These are phyloP conservation scores for Pythium sukuiense DNA, from an alignment of 352 stramenopile species.

Conservation along the genomic window DNA sequence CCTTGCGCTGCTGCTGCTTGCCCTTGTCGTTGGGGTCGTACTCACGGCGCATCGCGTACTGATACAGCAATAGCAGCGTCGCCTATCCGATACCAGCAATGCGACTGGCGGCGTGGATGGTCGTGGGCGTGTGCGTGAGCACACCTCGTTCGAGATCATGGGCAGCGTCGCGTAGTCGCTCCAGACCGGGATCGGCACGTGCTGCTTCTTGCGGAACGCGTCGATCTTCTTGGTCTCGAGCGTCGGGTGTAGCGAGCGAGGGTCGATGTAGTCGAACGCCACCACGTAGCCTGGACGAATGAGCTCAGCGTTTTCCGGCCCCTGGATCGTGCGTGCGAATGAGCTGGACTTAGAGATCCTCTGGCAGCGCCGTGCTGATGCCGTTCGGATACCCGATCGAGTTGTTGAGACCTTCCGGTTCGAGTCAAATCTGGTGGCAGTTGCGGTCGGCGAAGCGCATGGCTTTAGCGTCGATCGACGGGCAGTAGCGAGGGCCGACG, in stretches of 20 bases:
- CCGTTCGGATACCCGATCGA: constrained; percentile 98
- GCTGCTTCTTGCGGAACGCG: constrained; percentile 93
- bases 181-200: constrained; percentile 91
- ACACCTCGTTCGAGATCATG: constrained; percentile 97
- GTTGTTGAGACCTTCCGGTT: constrained; percentile 97
- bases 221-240: constrained; percentile 96
- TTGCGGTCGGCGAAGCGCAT: constrained; percentile 74
- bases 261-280: constrained; percentile 99
- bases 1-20: constrained; percentile 27
- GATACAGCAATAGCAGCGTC: constrained; percentile 75
- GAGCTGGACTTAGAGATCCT: constrained; percentile 94
- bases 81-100: constrained; percentile 90
- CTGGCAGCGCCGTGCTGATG: constrained; percentile 90
- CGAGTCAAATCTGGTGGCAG: constrained; percentile 94
- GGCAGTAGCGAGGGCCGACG: constrained; percentile 92
- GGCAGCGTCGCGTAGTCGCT: constrained; percentile 92
- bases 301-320: constrained; percentile 95
- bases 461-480: constrained; percentile 97
- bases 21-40: constrained; percentile 27
- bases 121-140: constrained; percentile 75
- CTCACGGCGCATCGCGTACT: constrained; percentile 55
- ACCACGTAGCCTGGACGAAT: constrained; percentile 97
- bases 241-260: constrained; percentile 90
- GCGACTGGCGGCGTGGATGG: constrained; percentile 94
- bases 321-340: constrained; percentile 92